Evolutionary conservation across 78 protist genomes (phyloP), one percentile per base, ranked within the genome.

Genomic region (Blattamonas nauphoetae): DNA sequence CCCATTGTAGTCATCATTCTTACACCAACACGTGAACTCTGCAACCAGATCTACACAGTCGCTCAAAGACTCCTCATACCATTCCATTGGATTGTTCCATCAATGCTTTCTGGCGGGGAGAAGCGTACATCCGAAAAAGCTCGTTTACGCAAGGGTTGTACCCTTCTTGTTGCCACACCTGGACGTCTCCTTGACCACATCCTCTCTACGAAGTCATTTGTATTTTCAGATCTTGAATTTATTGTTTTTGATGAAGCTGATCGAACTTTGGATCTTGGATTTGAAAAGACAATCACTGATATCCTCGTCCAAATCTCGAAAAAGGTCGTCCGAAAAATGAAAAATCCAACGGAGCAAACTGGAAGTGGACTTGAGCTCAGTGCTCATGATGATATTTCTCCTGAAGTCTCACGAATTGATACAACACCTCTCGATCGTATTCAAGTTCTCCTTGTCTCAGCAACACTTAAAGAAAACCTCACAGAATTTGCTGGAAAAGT

Each of bases 221-320:
- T 80, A n/a, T 21, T 45, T 3, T 38, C n/a, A 35, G 41, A 41
- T 0, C 87, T 91, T 0, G 79, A 41, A 3, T 87, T 55, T 78
- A 6, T 95, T 41, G 87, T 94, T 1, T 43, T 96, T 33, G 98
- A 96, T 88, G 98, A 96, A 83, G 96, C 98, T 1, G 97, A 95
- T 78, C 85, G 95, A 6, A 79, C 83, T 4, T 85, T 94, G 64
- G 95, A 94, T 78, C 44, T 94, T 33, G 97, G 97, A 42, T 94
- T 93, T 78, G 95, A 92, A 81, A 32, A 78, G 43, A 79, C 79
- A 79, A 78, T 94, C 71, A 79, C 77, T 1, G 1, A 63, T 2
- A 92, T 92, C 44, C 87, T 94, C 32, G 1, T 3, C 35, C 11
- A 29, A 55, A 55, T 55, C 21, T 11, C 71, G 11, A 29, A 11